phyloP scores from a whole-genome alignment of 371 early-diverging fungal species.

The Rhizomucor miehei region DNA sequence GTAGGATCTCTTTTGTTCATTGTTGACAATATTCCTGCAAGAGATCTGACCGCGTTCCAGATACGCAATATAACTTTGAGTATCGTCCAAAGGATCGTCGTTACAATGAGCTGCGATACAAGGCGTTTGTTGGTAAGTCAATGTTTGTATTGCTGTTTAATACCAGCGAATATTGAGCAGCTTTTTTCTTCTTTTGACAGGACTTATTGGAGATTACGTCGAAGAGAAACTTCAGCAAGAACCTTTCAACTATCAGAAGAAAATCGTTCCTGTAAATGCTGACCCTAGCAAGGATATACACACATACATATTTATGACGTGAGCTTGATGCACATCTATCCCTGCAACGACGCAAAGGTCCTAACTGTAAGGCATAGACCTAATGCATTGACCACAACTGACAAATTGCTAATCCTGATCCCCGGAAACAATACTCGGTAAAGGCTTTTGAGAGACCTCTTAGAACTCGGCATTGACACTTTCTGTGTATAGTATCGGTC shows the following conservation, averaged over 20 bases:
- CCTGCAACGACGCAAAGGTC: no score
- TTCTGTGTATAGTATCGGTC: conserved; percentile 40
- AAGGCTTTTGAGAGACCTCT: not conserved
- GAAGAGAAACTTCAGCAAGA: conserved; percentile 25
- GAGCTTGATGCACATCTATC: conserved; percentile 1
- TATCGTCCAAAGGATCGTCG: conserved; percentile 30
- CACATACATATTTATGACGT: conserved; percentile 44
- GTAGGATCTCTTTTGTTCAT: conserved; percentile 7
- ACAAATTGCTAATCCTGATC: conserved; percentile 36
- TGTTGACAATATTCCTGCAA: no score
- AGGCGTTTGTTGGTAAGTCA: conserved; percentile 35
- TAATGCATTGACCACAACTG: conserved; percentile 42
- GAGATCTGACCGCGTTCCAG: not conserved
- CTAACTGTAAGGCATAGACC: conserved; percentile 21
- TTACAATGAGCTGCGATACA: conserved; percentile 41
- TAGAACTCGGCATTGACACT: no score
- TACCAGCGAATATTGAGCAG: not conserved
- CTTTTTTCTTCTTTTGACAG: conserved; percentile 10
- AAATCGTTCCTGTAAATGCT: conserved; percentile 28
- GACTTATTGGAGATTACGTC: conserved; percentile 34
- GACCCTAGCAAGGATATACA: conserved; percentile 32
- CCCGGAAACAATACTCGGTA: conserved; percentile 43
- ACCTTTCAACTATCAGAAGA: conserved; percentile 31
- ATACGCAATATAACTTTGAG: conserved; percentile 30
- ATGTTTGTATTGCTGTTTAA: not conserved